Base-by-base conservation (phyloP, 345 rosid species). In the Hevea brasiliensis region DNA sequence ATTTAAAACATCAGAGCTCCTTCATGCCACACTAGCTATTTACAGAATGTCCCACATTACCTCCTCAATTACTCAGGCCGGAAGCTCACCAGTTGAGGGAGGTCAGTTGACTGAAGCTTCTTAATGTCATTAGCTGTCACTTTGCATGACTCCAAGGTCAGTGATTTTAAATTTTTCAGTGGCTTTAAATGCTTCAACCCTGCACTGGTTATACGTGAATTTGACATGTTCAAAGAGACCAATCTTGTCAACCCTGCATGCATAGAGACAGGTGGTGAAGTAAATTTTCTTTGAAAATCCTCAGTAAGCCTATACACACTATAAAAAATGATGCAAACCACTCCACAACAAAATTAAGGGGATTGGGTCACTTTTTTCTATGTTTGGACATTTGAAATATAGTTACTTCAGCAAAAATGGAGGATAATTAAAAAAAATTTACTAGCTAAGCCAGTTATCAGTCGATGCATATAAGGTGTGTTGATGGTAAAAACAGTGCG, bases 121-220 rank as follows among this genome's bases (percentile, higher is more conserved):
- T 75, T 87, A 68, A 92, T 90, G 55, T 92, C 97, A 32, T 71
- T 74, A 3, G 87, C 89, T 9, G 91, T 83, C 67, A 94, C 88
- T 86, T 88, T 89, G 90, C 97, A 90, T 2, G 92, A 86, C 73
- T 90, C 98, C 80, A 90, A 72, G 40, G 87, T 82, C 82, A 92
- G 79, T 55, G 90, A 88, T 74, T 81, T 87, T 68, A 92, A 81
- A 71, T 86, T 92, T 83, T 94, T 92, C 83, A 94, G 73, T 21
- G 85, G 85, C 82, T 84, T 90, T 74, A 94, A 76, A 73, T 92
- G 89, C 42, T 69, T 81, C 70, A 94, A 77, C 51, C 98, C 98
- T 3, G 87, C 77, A 68, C 79, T 79, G 7, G 97, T 87, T 85
- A 92, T 88, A 20, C 88, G 88, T 44, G 98, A 94, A 84, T 87